Base-by-base conservation (phyloP, 2,329 filamentous ascomycete species). In the Fusarium abutilonis region DNA sequence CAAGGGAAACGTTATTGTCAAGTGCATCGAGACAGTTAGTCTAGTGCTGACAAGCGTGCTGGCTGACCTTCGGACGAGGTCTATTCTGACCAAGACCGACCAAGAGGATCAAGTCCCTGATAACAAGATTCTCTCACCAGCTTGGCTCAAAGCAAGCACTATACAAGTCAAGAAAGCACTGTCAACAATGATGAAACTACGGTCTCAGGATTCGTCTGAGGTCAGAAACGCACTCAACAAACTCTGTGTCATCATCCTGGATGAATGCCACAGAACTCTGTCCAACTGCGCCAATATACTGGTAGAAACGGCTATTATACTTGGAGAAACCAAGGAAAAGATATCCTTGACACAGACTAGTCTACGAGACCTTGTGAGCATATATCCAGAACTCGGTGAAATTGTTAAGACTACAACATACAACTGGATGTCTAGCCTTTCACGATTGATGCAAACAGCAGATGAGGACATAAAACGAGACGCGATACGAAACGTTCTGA, bases 161-260 rank as follows among this genome's bases (percentile, higher is more conserved):
- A 82, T 84, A 2, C 93, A 98, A 73, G 84, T 98, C 51, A 94
- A 93, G 72, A 82, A 95, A 49, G 93, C 93, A 1, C 79, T 99
- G 14, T 86, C 88, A 5, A 90, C 88, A 34, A 83, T 97, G 15
- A 81, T 95, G 62, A 92, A 89, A 68, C 75, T 97, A 29, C 88
- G 91, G 14, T 85, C 81, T 35, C 89, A 94, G 72, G 84, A 89
- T 41, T 86, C 89, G 31, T 70, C 77, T 4, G 87, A 93, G 47
- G 88, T 98, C 17, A 86, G 85, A 49, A 77, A 80, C 28, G 86
- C 89, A 6, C 79, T 97, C 2, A 81, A 89, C 35, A 82, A 80
- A 26, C 78, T 98, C 1, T 97, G 93, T 70, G 77, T 94, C 15
- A 82, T 83, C 43, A 76, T 97, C 9, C 79, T 97, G 53, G 89